These are phyloP conservation scores for Boeremia exigua DNA, from an alignment of 2,329 filamentous ascomycete species.

Conservation along the genomic window DNA sequence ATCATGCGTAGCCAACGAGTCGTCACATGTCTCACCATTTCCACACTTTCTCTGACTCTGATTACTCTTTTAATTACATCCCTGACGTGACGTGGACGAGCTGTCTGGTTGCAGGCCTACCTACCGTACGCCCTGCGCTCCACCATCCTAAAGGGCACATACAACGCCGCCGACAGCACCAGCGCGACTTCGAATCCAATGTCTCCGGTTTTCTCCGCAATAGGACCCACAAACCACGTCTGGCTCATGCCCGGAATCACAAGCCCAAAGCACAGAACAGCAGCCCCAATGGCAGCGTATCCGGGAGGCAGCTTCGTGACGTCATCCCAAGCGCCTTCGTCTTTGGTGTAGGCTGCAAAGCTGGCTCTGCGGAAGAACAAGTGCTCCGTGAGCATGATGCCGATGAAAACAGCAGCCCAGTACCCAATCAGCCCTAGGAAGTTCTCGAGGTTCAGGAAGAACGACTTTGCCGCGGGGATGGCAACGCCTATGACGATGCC, in stretches of 20 bases:
- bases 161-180: constrained; percentile 53
- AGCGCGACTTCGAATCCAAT: constrained; percentile 71
- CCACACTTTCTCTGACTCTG: neutral
- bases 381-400: constrained; percentile 46
- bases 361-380: constrained; percentile 45
- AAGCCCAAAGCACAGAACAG: constrained; percentile 51
- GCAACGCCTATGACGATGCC: constrained; percentile 66
- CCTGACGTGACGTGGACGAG: neutral
- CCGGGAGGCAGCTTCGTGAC: constrained; percentile 49
- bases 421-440: constrained; percentile 47
- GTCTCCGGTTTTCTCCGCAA: constrained; percentile 66
- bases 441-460: constrained; percentile 61
- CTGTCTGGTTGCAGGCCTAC: constrained; percentile 6
- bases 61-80: neutral
- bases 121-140: constrained; percentile 43
- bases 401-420: constrained; percentile 45
- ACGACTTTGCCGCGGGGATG: constrained; percentile 61
- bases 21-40: constrained; percentile 5
- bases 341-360: constrained; percentile 45
- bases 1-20: constrained; percentile 9
- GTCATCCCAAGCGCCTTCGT: constrained; percentile 50
- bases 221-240: constrained; percentile 67
- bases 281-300: constrained; percentile 49
- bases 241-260: constrained; percentile 67
- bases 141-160: constrained; percentile 51